phyloP scores from a whole-genome alignment of 306 rosid species.

The Acacia confusa region DNA sequence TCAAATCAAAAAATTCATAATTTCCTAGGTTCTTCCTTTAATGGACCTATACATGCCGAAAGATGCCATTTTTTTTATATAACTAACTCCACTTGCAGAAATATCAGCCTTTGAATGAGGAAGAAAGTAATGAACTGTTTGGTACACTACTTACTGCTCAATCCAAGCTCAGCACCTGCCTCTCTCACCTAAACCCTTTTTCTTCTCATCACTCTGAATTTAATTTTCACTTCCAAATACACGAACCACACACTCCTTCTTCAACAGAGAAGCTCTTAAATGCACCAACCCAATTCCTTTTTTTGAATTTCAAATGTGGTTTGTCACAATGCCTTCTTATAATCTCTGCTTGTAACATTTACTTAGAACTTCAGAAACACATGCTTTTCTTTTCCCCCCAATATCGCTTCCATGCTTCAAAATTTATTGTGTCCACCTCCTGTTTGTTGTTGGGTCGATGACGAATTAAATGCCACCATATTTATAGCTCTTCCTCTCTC shows the following conservation, averaged over 20 bases:
- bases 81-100: constrained; percentile 47
- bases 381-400: constrained; percentile 25
- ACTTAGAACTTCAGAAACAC: constrained; percentile 24
- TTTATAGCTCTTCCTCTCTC: constrained; percentile 40
- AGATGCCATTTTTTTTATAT: constrained; percentile 28
- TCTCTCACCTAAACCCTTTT: not conserved
- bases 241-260: constrained; percentile 24
- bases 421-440: constrained; percentile 60
- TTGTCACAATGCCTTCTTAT: constrained; percentile 7
- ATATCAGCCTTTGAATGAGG: constrained; percentile 55
- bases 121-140: constrained; percentile 39
- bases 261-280: constrained; percentile 20
- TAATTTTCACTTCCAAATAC: constrained; percentile 31
- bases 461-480: constrained; percentile 56
- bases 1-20: not conserved
- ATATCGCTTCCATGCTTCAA: constrained; percentile 12
- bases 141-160: constrained; percentile 21
- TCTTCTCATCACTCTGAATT: not conserved
- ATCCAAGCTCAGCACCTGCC: constrained; percentile 13
- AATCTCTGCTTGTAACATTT: constrained; percentile 9
- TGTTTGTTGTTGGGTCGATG: constrained; percentile 61
- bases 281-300: constrained; percentile 45
- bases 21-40: constrained; percentile 43
- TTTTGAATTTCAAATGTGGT: constrained; percentile 55
- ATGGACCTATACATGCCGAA: constrained; percentile 34